Conservation (phyloP, 176 grass and related monocot genomes). For the Areca catechu region DNA sequence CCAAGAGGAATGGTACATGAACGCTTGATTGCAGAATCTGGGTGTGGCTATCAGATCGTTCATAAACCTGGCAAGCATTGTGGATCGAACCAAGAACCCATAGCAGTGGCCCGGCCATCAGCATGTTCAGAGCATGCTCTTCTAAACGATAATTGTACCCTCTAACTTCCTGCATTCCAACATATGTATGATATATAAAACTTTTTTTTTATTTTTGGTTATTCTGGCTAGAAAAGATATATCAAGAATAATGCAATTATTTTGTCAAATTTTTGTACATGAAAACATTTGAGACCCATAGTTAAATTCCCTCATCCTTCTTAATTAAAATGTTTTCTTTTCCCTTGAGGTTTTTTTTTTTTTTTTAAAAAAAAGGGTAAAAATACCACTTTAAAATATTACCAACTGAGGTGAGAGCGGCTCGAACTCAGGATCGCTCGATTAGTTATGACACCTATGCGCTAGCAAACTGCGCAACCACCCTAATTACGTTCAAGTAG, state of each 20-base stretch:
- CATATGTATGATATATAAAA: too few species aligned
- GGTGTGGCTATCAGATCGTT: slow-evolving; percentile 58
- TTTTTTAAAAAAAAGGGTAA: too few species aligned
- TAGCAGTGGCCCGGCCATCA: slow-evolving; percentile 44
- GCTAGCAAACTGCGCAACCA: slow-evolving; percentile 89
- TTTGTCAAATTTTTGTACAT: too few species aligned
- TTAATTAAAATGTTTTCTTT: too few species aligned
- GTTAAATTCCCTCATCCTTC: too few species aligned
- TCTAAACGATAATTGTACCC: slow-evolving; percentile 6
- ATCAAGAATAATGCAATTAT: too few species aligned
- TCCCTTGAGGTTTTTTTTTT: too few species aligned
- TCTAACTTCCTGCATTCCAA: slow-evolving; percentile 7
- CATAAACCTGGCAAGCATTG: slow-evolving; percentile 81
- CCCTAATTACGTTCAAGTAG: not conserved
- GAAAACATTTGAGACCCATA: too few species aligned
- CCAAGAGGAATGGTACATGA: slow-evolving; percentile 57
- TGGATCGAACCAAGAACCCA: slow-evolving; percentile 53
- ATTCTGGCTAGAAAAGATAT: too few species aligned
- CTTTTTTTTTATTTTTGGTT: too few species aligned
- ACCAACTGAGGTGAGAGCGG: slow-evolving; percentile 5
- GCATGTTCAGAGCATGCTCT: slow-evolving; percentile 29
- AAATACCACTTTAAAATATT: too few species aligned
- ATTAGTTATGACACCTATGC: slow-evolving; percentile 54
- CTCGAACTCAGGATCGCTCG: slow-evolving; percentile 20
- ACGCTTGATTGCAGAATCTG: slow-evolving; percentile 73